Percentiles rank a stretch among this genome's conserved stretches.
Conservation (phyloP, 805 yeast species). For the Brettanomyces anomalus region DNA sequence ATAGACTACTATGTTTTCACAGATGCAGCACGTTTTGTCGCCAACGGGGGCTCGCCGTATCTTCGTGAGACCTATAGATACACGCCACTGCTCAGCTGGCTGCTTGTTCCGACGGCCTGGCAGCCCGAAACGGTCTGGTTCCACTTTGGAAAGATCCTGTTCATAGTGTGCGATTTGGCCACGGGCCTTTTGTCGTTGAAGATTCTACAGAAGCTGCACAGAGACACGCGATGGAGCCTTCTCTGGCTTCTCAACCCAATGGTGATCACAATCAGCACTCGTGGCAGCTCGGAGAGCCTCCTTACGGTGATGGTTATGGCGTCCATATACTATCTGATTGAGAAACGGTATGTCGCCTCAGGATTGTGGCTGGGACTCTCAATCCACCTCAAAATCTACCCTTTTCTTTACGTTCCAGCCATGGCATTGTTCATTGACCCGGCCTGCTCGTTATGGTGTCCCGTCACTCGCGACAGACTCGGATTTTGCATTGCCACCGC, state of each 20-base stretch:
- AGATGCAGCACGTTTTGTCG: constrained; percentile 77
- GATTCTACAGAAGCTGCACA: constrained; percentile 22
- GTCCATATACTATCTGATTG: constrained; percentile 39
- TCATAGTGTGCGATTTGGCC: constrained; percentile 67
- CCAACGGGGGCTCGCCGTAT: constrained; percentile 58
- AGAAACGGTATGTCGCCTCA: constrained; percentile 23
- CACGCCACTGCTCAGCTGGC: constrained; percentile 85
- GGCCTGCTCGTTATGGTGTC: constrained; percentile 23
- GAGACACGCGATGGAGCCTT: constrained; percentile 1
- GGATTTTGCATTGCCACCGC: constrained; percentile 32
- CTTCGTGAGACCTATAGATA: constrained; percentile 82
- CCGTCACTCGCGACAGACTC: constrained; percentile 36
- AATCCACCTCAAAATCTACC: constrained; percentile 87
- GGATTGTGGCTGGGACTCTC: constrained; percentile 62
- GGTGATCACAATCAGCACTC: constrained; percentile 85
- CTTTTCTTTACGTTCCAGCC: constrained; percentile 79
- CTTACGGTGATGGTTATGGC: constrained; percentile 68
- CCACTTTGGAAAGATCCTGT: constrained; percentile 72
- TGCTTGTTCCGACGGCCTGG: constrained; percentile 57
- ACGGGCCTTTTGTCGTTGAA: constrained; percentile 61
- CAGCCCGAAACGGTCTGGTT: constrained; percentile 25
- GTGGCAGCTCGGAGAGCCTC: constrained; percentile 91
- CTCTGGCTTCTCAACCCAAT: constrained; percentile 91
- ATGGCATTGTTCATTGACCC: constrained; percentile 33
- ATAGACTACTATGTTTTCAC: constrained; percentile 90